Base-by-base conservation (phyloP, 305 asterid species). In the Plantago rigida region DNA sequence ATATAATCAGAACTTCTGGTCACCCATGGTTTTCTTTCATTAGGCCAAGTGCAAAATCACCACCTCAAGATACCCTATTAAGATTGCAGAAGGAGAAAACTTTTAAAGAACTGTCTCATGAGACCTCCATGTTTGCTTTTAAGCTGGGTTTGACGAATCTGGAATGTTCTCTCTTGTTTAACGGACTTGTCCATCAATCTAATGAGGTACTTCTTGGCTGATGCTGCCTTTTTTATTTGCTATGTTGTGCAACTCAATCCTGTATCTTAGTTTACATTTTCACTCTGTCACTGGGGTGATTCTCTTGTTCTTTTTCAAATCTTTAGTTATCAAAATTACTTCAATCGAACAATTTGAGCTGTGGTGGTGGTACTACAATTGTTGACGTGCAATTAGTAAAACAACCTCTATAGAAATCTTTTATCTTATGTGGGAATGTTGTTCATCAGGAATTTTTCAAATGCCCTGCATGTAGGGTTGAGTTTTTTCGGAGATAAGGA, bases 151-250 rank as follows among this genome's bases (percentile, higher is more conserved):
- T 89, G 79, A 67, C 91, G 28, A 87, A 85, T 80, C 78, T 82
- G 62, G 81, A 77, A 66, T 85, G 97, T 65, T 75, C 87, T 74
- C 95, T 92, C 73, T 77, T 89, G 79, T 83, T 92, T 87, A 92
- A 92, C 60, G 99, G 99, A 75, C 97, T 89, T 71, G 95, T 92
- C 81, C 67, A 77, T 79, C 94, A 89, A 51, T 73, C 92, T 47
- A 89, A 62, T 68, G 97, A 92, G 96, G 99, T 89, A 69, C 63
- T 58, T 59, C 66, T 67, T 60, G 60, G 51, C 41, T 51, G 54
- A 52, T 57, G 63, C 41, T 68, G 49, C 53, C 9, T 45, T 17
- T 65, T 39, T 15, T 28, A 50, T 47, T 53, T 60, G 49, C 22
- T 55, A 26, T 44, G 46, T 65, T 36, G 34, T 60, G 55, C 28